Percentiles rank a stretch among this genome's conserved stretches.
These are phyloP conservation scores for Diophrys sp. DNA, from an alignment of 73 alveolate genomes.

Conservation along the genomic window DNA sequence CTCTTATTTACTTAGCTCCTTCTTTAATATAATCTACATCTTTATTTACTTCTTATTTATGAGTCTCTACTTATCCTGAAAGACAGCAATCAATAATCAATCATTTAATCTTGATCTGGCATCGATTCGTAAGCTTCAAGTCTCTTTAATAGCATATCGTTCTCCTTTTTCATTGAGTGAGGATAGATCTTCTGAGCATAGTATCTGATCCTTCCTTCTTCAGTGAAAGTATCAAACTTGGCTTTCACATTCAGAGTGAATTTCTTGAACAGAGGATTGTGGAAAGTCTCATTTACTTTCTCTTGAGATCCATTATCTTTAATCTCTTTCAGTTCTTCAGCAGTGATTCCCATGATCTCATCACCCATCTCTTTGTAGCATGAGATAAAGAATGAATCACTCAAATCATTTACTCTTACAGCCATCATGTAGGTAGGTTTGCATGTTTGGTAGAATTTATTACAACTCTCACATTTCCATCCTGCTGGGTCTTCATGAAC, in stretches of 20 bases:
- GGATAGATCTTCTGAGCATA: conserved; percentile 11
- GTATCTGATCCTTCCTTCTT: conserved; percentile 3
- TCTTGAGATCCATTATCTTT: neutral
- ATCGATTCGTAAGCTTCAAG: neutral
- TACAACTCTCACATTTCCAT: conserved; percentile 48
- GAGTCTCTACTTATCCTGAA: too few species aligned
- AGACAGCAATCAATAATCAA: neutral
- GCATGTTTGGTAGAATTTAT: neutral
- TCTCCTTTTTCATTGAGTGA: neutral
- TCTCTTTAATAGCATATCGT: conserved; percentile 20
- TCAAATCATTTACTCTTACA: conserved; percentile 29
- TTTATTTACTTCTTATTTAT: too few species aligned
- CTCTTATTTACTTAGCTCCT: too few species aligned
- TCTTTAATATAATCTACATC: too few species aligned
- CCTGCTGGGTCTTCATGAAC: conserved; percentile 32
- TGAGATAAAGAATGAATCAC: conserved; percentile 24
- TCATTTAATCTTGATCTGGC: neutral
- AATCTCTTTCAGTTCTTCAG: conserved; percentile 4
- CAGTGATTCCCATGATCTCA: conserved; percentile 37
- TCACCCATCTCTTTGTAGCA: conserved; percentile 46
- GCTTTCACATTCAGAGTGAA: conserved; percentile 3
- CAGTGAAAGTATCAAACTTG: neutral
- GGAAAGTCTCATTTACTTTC: neutral
- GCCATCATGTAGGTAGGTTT: conserved; percentile 53
- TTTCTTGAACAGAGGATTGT: neutral